Percentiles rank a stretch among this genome's conserved stretches.
Evolutionary conservation across 1,139 yeast species (phyloP).

Genomic region (Hyphopichia khmerensis): DNA sequence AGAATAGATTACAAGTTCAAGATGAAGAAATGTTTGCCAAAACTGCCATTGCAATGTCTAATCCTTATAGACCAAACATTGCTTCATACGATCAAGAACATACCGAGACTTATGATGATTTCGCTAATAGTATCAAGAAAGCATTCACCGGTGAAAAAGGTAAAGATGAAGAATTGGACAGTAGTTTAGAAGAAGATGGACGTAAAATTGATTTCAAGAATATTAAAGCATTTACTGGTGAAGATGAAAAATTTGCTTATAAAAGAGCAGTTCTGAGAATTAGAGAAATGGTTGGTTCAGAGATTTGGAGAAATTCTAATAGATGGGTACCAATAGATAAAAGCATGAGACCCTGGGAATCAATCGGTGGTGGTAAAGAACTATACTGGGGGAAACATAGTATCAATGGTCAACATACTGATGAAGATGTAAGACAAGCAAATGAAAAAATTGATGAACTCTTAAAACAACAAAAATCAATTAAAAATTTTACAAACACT

Average conservation of each 20-base stretch:
- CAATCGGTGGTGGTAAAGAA: not conserved
- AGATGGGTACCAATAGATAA: slow-evolving; percentile 58
- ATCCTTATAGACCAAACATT: slow-evolving; percentile 71
- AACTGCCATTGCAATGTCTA: slow-evolving; percentile 56
- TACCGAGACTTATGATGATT: slow-evolving; percentile 37
- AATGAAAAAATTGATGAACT: slow-evolving; percentile 8
- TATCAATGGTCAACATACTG: not conserved
- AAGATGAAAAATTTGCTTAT: slow-evolving; percentile 75
- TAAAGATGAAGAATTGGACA: slow-evolving; percentile 1
- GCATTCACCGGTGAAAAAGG: slow-evolving; percentile 4
- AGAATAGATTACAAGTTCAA: slow-evolving; percentile 44
- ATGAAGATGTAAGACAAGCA: not conserved
- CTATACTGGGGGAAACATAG: not conserved
- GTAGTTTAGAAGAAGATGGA: slow-evolving; percentile 3
- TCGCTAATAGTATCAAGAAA: slow-evolving; percentile 8
- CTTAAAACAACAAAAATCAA: slow-evolving; percentile 9
- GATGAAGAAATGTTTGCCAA: slow-evolving; percentile 71
- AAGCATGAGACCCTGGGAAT: slow-evolving; percentile 64
- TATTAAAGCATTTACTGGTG: slow-evolving; percentile 65
- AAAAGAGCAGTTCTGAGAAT: slow-evolving; percentile 70
- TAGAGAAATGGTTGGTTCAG: slow-evolving; percentile 63
- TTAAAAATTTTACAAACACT: slow-evolving; percentile 11
- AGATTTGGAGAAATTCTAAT: slow-evolving; percentile 45
- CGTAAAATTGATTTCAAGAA: slow-evolving; percentile 41
- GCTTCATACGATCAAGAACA: slow-evolving; percentile 54